phyloP scores from a whole-genome alignment of 345 rosid genomes.

The Nephelium lappaceum region DNA sequence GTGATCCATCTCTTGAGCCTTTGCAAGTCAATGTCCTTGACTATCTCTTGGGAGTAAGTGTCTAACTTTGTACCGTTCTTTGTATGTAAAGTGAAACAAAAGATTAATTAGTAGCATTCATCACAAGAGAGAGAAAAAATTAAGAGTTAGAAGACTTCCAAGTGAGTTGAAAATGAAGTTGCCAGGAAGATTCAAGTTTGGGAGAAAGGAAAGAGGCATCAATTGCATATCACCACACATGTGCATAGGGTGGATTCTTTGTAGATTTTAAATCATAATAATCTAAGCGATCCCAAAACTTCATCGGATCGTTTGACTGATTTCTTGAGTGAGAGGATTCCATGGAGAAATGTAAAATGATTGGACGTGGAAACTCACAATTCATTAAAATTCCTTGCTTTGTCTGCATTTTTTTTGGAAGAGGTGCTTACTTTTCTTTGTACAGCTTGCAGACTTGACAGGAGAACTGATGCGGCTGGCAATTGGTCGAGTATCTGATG shows the following conservation, averaged over 20 bases:
- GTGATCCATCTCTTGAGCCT: constrained; percentile 73
- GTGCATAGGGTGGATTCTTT: neutral
- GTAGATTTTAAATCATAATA: neutral
- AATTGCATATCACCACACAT: neutral
- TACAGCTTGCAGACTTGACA: constrained; percentile 91
- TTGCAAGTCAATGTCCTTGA: constrained; percentile 88
- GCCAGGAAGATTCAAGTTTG: neutral
- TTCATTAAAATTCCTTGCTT: neutral
- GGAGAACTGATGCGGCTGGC: constrained; percentile 99
- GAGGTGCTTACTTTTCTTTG: constrained; percentile 19
- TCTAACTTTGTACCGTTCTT: constrained; percentile 18
- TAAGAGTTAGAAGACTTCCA: neutral
- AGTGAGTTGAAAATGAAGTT: neutral
- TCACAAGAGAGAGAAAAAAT: neutral
- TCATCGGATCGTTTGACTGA: neutral
- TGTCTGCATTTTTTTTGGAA: neutral
- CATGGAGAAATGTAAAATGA: neutral
- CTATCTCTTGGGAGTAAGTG: constrained; percentile 83
- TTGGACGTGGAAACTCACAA: neutral
- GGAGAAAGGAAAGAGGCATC: neutral
- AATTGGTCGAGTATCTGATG: constrained; percentile 87
- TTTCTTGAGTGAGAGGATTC: neutral
- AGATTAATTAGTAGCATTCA: neutral
- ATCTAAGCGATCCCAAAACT: neutral
- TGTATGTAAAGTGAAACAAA: neutral